phyloP scores from a whole-genome alignment of 2,329 filamentous ascomycete genomes.

The Cercospora zeina region DNA sequence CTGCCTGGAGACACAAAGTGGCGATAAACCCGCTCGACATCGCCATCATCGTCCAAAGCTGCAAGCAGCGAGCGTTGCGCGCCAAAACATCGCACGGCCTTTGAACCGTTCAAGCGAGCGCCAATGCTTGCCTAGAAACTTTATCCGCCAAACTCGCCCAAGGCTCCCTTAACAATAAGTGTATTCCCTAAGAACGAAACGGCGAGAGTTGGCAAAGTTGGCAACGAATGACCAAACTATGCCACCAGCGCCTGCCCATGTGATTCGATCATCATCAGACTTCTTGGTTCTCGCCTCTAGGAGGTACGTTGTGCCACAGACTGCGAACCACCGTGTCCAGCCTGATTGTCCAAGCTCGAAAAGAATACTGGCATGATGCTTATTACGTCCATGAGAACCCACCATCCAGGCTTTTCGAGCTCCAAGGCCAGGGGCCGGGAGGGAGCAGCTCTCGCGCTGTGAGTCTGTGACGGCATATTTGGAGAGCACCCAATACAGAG shows the following conservation, averaged over 20 bases:
- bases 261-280: background rate
- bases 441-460: background rate
- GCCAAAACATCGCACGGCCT: background rate
- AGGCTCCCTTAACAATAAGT: background rate
- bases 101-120: background rate
- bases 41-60: background rate
- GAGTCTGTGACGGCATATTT: background rate
- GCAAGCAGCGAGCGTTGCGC: background rate
- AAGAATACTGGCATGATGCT: conserved; percentile 9
- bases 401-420: background rate
- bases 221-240: background rate
- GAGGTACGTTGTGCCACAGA: background rate
- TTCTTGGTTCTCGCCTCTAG: background rate
- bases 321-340: background rate
- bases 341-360: background rate
- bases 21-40: background rate
- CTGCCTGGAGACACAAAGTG: background rate
- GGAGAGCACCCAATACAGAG: background rate
- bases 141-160: background rate
- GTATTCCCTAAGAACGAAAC: background rate
- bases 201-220: conserved; percentile 4
- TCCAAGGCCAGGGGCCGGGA: background rate
- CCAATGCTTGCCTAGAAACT: conserved; percentile 11
- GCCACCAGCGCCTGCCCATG: background rate
- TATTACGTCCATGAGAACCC: conserved; percentile 7